These are phyloP conservation scores for Skeletonema menzelii DNA, from an alignment of 108 stramenopile genomes.

Conservation along the genomic window DNA sequence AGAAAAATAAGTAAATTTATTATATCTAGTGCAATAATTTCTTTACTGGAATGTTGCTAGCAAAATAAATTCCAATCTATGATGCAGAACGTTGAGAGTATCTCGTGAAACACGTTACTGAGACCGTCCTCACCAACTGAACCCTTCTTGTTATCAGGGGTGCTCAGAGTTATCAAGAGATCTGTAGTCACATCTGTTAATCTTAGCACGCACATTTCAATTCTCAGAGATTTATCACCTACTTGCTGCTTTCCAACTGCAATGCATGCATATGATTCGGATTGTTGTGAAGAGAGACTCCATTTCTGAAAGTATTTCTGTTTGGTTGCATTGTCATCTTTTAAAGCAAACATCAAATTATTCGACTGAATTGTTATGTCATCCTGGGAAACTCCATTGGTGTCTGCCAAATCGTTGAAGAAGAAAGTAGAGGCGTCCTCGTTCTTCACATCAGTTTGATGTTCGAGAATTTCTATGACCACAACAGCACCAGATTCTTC, in stretches of 20 bases:
- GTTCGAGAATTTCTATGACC: conserved; percentile 69
- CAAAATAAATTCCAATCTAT: conserved; percentile 50
- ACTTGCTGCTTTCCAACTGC: conserved; percentile 23
- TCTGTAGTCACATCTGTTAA: conserved; percentile 58
- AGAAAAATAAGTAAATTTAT: too few species aligned
- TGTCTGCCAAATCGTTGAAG: conserved; percentile 70
- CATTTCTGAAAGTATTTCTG: conserved; percentile 20
- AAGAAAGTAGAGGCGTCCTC: conserved; percentile 57
- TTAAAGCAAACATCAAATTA: neutral
- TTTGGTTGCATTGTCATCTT: conserved; percentile 14
- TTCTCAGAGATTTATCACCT: conserved; percentile 22
- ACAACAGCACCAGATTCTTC: conserved; percentile 46
- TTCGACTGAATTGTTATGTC: conserved; percentile 6
- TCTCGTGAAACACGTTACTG: conserved; percentile 6
- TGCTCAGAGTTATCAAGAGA: conserved; percentile 66
- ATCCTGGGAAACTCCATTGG: conserved; percentile 34
- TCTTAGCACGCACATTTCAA: conserved; percentile 64
- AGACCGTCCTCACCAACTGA: neutral
- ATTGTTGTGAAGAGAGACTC: neutral
- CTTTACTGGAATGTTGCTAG: neutral
- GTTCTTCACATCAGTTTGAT: conserved; percentile 41
- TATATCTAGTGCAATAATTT: too few species aligned
- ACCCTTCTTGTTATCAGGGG: conserved; percentile 27
- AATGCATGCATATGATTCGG: neutral
- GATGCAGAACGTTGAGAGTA: conserved; percentile 47